Conservation (phyloP, 1,284 basidiomycete genomes). For the Thecaphora thlaspeos region DNA sequence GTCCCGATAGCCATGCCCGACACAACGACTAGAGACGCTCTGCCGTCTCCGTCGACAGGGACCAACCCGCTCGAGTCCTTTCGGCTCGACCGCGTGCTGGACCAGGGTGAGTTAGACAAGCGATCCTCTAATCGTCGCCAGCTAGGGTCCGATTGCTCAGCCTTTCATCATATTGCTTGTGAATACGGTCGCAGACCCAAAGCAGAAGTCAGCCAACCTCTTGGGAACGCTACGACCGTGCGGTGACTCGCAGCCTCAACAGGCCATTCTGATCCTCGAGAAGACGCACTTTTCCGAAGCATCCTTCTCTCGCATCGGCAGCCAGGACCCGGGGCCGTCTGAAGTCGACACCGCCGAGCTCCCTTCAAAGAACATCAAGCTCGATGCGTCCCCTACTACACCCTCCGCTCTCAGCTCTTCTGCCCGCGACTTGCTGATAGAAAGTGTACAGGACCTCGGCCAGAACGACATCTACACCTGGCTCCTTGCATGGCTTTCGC, state of each 20-base stretch:
- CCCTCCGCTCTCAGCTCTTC: too few relatives aligned
- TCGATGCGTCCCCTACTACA: too few relatives aligned
- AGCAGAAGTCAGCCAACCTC: slow-evolving; percentile 27
- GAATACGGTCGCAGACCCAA: too few relatives aligned
- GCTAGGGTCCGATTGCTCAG: too few relatives aligned
- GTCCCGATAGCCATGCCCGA: too few relatives aligned
- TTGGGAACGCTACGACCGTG: slow-evolving; percentile 14
- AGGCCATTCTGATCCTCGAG: slow-evolving; percentile 49
- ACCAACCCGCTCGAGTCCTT: too few relatives aligned
- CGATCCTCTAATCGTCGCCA: background rate
- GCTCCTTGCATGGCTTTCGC: slow-evolving; percentile 41
- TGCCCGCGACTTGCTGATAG: slow-evolving; percentile 8
- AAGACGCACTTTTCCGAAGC: slow-evolving; percentile 45
- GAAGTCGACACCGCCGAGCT: background rate
- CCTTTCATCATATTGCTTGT: too few relatives aligned
- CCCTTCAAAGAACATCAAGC: background rate
- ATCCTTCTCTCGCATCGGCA: slow-evolving; percentile 10
- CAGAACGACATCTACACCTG: slow-evolving; percentile 56
- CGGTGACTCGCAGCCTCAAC: slow-evolving; percentile 3
- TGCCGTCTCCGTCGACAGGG: background rate
- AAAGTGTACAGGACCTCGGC: slow-evolving; percentile 26
- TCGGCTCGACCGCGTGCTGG: slow-evolving; percentile 1
- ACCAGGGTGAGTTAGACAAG: slow-evolving; percentile 1
- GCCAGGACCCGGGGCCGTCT: background rate
- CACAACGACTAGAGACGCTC: slow-evolving; percentile 1